Conservation (phyloP, 2,329 filamentous ascomycete species). For the Sphaerulina populicola region DNA sequence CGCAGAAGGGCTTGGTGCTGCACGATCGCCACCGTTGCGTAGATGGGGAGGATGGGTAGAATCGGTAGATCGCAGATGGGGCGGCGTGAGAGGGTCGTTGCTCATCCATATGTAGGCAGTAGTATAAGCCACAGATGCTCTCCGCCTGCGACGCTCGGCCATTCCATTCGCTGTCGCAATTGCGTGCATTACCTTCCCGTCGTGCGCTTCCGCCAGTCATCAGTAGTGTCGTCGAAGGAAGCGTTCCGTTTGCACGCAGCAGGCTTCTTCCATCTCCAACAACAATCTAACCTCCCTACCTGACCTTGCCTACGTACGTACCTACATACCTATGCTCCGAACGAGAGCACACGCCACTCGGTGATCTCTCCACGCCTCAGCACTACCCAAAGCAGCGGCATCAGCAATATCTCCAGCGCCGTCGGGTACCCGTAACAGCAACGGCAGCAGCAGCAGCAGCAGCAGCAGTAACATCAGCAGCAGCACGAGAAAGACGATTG, state of each 20-base stretch:
- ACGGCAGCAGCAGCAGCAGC: neutral
- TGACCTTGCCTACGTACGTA: no score
- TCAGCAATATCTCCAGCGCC: neutral
- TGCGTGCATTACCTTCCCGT: slow-evolving; percentile 13
- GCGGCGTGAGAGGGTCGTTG: slow-evolving; percentile 4
- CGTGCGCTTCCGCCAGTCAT: slow-evolving; percentile 6
- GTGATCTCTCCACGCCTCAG: no score
- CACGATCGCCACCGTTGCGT: slow-evolving; percentile 11
- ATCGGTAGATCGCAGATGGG: slow-evolving; percentile 14
- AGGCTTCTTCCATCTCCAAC: neutral
- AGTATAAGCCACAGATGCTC: slow-evolving; percentile 14
- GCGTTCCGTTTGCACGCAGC: neutral
- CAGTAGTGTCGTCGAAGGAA: slow-evolving; percentile 1
- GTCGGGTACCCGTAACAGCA: neutral
- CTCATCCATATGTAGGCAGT: neutral
- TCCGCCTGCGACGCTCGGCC: slow-evolving; percentile 9
- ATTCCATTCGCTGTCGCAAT: slow-evolving; percentile 16
- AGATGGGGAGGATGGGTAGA: slow-evolving; percentile 14
- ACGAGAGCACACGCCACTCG: no score
- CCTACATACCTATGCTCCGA: no score
- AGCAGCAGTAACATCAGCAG: neutral
- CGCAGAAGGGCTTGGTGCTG: slow-evolving; percentile 1
- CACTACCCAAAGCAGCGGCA: no score
- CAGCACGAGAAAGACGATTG: slow-evolving; percentile 1
- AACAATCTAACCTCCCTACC: neutral